These are phyloP conservation scores for Salix koriyanagi DNA, from an alignment of 345 rosid genomes.

Conservation along the genomic window DNA sequence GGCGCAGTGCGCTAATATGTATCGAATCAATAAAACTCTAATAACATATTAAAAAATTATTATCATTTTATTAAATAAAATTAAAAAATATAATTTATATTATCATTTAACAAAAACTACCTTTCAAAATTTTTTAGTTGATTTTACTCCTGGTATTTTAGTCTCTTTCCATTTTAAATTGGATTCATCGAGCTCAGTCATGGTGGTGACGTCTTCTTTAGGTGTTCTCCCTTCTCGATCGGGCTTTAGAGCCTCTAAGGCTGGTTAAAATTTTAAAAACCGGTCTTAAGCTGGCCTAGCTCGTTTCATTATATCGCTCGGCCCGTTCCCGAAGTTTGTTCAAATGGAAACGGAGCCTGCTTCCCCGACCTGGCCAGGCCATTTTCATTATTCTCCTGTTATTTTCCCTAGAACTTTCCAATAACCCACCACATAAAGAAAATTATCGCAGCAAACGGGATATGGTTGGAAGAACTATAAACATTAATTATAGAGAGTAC, in stretches of 20 bases:
- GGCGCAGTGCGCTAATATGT: neutral
- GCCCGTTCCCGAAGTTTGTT: neutral
- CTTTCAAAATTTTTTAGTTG: conserved; percentile 65
- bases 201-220: neutral
- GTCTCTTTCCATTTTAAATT: neutral
- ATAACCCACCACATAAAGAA: too few species aligned
- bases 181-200: neutral
- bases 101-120: neutral
- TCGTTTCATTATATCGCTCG: neutral
- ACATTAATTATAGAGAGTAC: too few species aligned
- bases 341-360: neutral
- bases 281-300: neutral
- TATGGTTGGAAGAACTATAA: too few species aligned
- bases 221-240: neutral
- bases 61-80: too few species aligned
- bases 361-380: neutral
- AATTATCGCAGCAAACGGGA: too few species aligned
- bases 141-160: neutral
- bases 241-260: neutral
- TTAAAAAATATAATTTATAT: too few species aligned
- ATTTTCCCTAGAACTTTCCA: too few species aligned
- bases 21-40: too few species aligned
- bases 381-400: too few species aligned
- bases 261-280: neutral
- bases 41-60: too few species aligned